phyloP scores from a whole-genome alignment of 1,139 yeast genomes.

The Debaryomyces subglobosus region DNA sequence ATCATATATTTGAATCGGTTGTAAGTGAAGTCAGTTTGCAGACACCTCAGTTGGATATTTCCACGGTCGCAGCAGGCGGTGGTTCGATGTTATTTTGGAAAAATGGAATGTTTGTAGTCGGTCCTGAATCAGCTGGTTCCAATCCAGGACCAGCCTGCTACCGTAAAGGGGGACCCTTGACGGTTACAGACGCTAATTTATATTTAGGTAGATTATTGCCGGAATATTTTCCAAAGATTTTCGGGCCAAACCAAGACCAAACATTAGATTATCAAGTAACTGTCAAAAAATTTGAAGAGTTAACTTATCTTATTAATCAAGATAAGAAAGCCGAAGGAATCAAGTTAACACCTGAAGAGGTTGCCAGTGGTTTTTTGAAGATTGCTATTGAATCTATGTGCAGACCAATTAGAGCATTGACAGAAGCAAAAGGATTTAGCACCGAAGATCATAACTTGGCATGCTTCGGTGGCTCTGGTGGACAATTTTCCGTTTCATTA shows the following conservation, averaged over 20 bases:
- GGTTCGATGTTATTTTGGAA: constrained; percentile 51
- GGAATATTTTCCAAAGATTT: constrained; percentile 51
- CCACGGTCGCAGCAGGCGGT: constrained; percentile 62
- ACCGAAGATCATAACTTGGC: constrained; percentile 50
- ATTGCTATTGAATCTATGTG: constrained; percentile 62
- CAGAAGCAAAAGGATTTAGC: constrained; percentile 56
- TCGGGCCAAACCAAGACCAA: constrained; percentile 51
- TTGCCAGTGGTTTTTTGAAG: constrained; percentile 55
- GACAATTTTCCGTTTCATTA: constrained; percentile 58
- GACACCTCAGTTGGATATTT: constrained; percentile 56
- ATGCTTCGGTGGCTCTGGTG: constrained; percentile 64
- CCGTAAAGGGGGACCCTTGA: constrained; percentile 55
- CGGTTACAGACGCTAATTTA: constrained; percentile 56
- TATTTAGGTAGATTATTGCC: constrained; percentile 50
- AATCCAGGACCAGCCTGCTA: constrained; percentile 62
- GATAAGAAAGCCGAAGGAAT: constrained; percentile 28
- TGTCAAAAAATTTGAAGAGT: constrained; percentile 33
- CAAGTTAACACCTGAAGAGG: constrained; percentile 42
- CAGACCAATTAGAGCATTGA: constrained; percentile 55
- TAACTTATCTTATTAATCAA: constrained; percentile 39
- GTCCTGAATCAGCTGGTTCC: constrained; percentile 57
- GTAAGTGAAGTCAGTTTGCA: constrained; percentile 36
- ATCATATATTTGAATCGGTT: constrained; percentile 51
- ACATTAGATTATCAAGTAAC: constrained; percentile 45
- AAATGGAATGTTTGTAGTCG: constrained; percentile 54